These are phyloP conservation scores for Suhomyces wounanorum DNA, from an alignment of 1,139 yeast species.

Conservation along the genomic window DNA sequence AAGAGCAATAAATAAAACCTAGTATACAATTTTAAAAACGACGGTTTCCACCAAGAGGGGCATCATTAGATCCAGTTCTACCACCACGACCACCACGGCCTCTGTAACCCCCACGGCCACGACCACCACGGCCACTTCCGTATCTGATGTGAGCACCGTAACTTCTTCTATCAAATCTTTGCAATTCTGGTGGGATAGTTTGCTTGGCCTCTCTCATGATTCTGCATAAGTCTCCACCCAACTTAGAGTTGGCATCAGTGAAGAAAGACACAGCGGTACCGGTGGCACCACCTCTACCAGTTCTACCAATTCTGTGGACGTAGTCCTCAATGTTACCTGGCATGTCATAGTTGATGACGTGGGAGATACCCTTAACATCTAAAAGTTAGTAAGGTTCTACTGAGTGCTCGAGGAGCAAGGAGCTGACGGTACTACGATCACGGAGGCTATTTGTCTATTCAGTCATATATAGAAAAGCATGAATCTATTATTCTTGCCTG, in stretches of 20 bases:
- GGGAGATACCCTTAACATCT: conserved; percentile 97
- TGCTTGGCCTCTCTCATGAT: conserved; percentile 97
- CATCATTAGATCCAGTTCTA: conserved; percentile 27
- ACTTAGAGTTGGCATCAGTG: conserved; percentile 82
- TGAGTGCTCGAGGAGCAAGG: conserved; percentile 3
- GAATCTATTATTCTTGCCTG: conserved; percentile 13
- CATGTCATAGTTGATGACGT: conserved; percentile 93
- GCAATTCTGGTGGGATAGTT: conserved; percentile 68
- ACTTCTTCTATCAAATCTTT: conserved; percentile 55
- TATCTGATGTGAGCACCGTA: conserved; percentile 58
- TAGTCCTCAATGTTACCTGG: conserved; percentile 98
- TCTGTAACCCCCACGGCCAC: conserved; percentile 47
- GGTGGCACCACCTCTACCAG: conserved; percentile 96
- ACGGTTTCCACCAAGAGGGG: conserved; percentile 28
- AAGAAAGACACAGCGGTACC: conserved; percentile 97
- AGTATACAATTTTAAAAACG: conserved; percentile 20
- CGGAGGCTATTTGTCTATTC: conserved; percentile 15
- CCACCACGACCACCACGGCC: conserved; percentile 54
- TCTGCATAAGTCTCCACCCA: conserved; percentile 88
- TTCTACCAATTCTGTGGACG: conserved; percentile 95
- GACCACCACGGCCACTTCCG: conserved; percentile 61
- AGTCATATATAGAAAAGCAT: conserved; percentile 19
- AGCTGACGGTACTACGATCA: conserved; percentile 11
- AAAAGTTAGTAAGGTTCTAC: conserved; percentile 35
- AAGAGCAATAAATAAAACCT: conserved; percentile 4